Conservation (phyloP, 2,329 filamentous ascomycete genomes). For the Fusarium citri region DNA sequence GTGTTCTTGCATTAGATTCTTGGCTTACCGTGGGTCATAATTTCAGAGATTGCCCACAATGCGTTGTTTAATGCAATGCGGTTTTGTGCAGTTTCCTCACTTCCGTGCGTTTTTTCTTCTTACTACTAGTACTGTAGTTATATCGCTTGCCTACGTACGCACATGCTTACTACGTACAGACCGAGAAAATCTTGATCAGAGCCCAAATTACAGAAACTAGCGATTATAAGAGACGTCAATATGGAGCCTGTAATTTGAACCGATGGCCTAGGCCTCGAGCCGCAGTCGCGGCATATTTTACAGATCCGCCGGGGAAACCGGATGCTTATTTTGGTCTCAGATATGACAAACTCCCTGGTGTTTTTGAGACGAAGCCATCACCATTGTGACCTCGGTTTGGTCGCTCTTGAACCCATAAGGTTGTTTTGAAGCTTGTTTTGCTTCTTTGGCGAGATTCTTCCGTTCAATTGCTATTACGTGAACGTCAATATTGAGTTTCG, state of each 20-base stretch:
- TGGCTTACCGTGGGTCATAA: conserved; percentile 31
- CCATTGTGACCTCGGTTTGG: conserved; percentile 16
- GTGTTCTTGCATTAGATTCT: conserved; percentile 24
- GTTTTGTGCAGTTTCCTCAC: conserved; percentile 24
- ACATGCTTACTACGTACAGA: conserved; percentile 20
- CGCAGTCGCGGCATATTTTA: conserved; percentile 18
- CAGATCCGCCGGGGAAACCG: conserved; percentile 35
- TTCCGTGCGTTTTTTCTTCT: conserved; percentile 9
- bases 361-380: conserved; percentile 25
- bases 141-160: conserved; percentile 4
- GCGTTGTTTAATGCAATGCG: conserved; percentile 22
- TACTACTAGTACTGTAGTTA: conserved; percentile 11
- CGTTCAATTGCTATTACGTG: conserved; percentile 6
- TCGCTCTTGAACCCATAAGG: background rate
- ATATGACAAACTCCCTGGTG: conserved; percentile 25
- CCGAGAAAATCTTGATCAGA: background rate
- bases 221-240: conserved; percentile 27
- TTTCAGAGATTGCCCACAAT: conserved; percentile 13
- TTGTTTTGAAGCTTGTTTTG: conserved; percentile 31
- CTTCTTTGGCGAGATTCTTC: background rate
- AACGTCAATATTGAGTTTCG: conserved; percentile 3
- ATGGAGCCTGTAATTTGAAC: conserved; percentile 28
- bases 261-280: conserved; percentile 13
- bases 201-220: conserved; percentile 33
- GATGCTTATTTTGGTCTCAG: conserved; percentile 14